A percentile compares a stretch with the other conserved stretches of the same genome.
Conservation (phyloP, 2,329 filamentous ascomycete genomes). For the Paramyrothecium sp. region DNA sequence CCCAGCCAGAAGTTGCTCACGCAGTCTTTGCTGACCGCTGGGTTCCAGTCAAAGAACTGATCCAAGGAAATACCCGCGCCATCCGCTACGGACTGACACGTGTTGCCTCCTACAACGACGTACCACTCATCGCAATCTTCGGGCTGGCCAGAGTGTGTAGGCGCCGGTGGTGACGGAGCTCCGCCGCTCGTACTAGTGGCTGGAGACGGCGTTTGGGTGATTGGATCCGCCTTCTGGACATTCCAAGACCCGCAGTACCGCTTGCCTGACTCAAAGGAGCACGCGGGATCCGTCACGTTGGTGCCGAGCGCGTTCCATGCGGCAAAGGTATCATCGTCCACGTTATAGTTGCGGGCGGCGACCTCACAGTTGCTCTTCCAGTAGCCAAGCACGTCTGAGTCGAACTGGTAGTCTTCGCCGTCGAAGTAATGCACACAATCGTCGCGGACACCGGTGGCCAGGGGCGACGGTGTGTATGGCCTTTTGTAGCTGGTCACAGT, state of each 20-base stretch:
- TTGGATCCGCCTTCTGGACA: neutral
- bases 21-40: constrained; percentile 18
- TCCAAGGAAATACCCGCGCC: constrained; percentile 7
- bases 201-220: neutral
- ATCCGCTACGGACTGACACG: constrained; percentile 6
- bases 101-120: constrained; percentile 11
- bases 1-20: constrained; percentile 19
- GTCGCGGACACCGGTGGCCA: neutral
- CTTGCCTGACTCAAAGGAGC: neutral
- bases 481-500: neutral
- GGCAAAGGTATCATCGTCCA: neutral
- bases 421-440: neutral
- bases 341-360: neutral
- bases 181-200: neutral
- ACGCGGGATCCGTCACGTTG: neutral
- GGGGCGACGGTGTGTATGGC: neutral
- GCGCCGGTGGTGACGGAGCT: constrained; percentile 10
- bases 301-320: neutral
- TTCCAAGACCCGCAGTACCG: constrained; percentile 3
- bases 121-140: constrained; percentile 11
- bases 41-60: constrained; percentile 15
- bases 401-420: neutral
- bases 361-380: neutral
- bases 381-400: neutral
- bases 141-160: constrained; percentile 14